Evolutionary conservation across 169 alveolate genomes (phyloP), one percentile per base, ranked within the genome.

Genomic region (Plasmodium yoelii): DNA sequence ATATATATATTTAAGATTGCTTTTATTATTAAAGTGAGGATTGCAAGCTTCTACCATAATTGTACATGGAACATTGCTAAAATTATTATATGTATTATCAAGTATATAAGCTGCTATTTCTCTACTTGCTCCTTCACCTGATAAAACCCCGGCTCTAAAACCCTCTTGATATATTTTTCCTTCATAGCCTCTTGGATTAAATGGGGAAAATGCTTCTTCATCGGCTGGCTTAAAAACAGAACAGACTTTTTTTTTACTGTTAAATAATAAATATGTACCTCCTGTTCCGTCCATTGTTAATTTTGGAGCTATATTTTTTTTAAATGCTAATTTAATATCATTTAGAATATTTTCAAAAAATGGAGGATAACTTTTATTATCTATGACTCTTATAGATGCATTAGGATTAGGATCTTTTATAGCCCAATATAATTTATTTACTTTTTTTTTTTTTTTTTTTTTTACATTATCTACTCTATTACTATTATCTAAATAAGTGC

Each of bases 191-290:
- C 99, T 94, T 12, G 99, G 99, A 87, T 98, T 98, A 92, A 96
- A 97, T 10, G 99, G 99, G 12, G 99, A 98, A 90, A 97, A 98
- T 26, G 99, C 99, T 92, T 98, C 99, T 89, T 98, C 99, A 94
- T 98, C 99, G 63, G 96, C 68, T 10, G 99, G 99, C 82, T 98
- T 98, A 92, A 98, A 98, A 73, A 98, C 96, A 2, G 99, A 99
- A 46, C 97, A 94, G 2, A 94, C 96, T 63, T 94, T 95, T 73
- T 97, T 97, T 56, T 93, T 91, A 55, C 94, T 94, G 89, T 97
- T 95, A 90, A 96, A 96, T 94, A 98, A 88, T 59, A 96, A 90
- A 88, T 98, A 98, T 13, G 99, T 97, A 12, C 99, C 99, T 18
- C 99, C 98, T 9, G 99, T 99, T 6, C 99, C 99, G 82, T 97